These are phyloP conservation scores for Stenogyne calaminthoides DNA, from an alignment of 305 asterid genomes.

Conservation along the genomic window DNA sequence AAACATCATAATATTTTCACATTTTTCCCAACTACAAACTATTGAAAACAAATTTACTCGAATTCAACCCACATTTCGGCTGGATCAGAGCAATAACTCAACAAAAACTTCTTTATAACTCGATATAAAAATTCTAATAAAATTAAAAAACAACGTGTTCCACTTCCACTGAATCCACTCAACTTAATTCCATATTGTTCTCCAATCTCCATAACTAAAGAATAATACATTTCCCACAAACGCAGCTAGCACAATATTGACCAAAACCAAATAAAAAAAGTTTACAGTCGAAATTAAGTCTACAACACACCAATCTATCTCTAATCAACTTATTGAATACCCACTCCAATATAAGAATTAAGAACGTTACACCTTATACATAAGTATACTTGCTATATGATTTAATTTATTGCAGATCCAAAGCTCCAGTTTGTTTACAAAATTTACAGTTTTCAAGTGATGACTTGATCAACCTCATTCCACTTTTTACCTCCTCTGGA, in stretches of 20 bases:
- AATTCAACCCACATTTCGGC: background rate
- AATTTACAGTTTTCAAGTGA: constrained; percentile 32
- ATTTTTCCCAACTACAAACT: no score
- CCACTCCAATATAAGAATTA: background rate
- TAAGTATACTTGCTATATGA: background rate
- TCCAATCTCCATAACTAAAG: background rate
- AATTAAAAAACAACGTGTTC: background rate
- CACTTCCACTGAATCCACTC: background rate
- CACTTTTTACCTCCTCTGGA: constrained; percentile 70
- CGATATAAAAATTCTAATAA: background rate
- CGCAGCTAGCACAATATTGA: background rate
- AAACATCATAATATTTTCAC: no score
- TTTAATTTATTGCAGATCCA: constrained; percentile 25
- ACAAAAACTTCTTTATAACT: background rate
- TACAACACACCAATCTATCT: background rate
- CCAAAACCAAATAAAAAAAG: background rate
- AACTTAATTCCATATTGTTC: no score
- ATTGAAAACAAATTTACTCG: background rate
- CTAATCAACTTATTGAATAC: background rate
- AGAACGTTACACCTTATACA: background rate
- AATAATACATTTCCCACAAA: background rate
- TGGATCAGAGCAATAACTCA: background rate
- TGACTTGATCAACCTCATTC: constrained; percentile 1
- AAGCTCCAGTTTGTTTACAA: constrained; percentile 30
- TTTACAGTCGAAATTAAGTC: background rate